A percentile compares a stretch with the other conserved stretches of the same genome.
Evolutionary conservation across 345 rosid species (phyloP).

Genomic region (Diplotaxis tenuifolia): DNA sequence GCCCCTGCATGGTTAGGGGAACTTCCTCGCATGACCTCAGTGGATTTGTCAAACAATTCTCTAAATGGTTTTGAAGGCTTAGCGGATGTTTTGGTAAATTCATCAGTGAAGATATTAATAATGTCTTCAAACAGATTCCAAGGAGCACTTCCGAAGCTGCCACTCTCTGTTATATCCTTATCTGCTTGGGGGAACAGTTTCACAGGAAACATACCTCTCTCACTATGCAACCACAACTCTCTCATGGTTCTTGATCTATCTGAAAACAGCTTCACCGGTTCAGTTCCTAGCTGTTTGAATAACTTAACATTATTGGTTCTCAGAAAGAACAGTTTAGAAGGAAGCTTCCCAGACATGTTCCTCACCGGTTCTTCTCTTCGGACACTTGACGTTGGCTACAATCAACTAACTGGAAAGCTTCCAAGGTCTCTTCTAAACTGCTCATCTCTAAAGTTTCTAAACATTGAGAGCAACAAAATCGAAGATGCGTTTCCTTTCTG

Average conservation of each 20-base stretch:
- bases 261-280: not conserved
- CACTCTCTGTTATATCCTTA: not conserved
- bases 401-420: not conserved
- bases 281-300: not conserved
- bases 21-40: not conserved
- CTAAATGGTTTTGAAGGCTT: conserved; percentile 4
- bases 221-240: not conserved
- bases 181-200: not conserved
- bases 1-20: conserved; percentile 5
- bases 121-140: not conserved
- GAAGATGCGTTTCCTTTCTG: not conserved
- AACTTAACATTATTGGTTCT: not conserved
- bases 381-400: not conserved
- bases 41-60: not conserved
- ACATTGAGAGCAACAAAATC: not conserved
- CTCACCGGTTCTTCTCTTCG: not conserved
- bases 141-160: conserved; percentile 9
- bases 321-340: not conserved
- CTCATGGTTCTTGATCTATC: conserved; percentile 4
- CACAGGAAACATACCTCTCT: conserved; percentile 1
- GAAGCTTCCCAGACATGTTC: not conserved
- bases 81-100: not conserved
- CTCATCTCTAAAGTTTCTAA: not conserved
- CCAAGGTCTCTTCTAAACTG: not conserved
- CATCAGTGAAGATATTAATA: not conserved